A percentile compares a stretch with the other conserved stretches of the same genome.
These are phyloP conservation scores for Crotalaria pallida DNA, from an alignment of 306 rosid genomes.

Conservation along the genomic window DNA sequence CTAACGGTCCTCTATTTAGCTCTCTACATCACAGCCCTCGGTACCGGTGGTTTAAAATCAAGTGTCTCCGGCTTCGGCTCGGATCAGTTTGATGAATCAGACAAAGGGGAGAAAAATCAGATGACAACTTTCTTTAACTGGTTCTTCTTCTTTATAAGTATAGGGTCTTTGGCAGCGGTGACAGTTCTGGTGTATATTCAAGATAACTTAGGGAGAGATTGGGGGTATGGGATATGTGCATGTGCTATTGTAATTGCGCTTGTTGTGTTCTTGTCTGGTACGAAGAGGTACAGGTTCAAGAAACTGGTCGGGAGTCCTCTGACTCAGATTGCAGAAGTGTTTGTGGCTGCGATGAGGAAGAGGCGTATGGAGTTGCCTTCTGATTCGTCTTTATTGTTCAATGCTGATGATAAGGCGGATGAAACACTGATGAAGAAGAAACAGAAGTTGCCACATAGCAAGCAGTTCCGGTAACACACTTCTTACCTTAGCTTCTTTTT, in stretches of 20 bases:
- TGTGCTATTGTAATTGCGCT: slow-evolving; percentile 50
- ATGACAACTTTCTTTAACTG: slow-evolving; percentile 77
- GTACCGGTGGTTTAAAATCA: slow-evolving; percentile 83
- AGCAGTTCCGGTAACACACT: slow-evolving; percentile 54
- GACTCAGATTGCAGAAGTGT: slow-evolving; percentile 67
- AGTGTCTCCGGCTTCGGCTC: slow-evolving; percentile 88
- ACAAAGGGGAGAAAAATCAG: slow-evolving; percentile 41
- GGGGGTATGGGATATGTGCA: slow-evolving; percentile 88
- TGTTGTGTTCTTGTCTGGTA: slow-evolving; percentile 51
- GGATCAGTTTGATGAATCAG: slow-evolving; percentile 68
- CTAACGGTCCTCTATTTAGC: slow-evolving; percentile 53
- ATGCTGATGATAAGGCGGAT: slow-evolving; percentile 33
- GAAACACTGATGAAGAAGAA: slow-evolving; percentile 42
- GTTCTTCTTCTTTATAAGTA: slow-evolving; percentile 87
- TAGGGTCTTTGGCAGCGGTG: slow-evolving; percentile 76
- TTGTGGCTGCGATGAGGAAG: slow-evolving; percentile 65
- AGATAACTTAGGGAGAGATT: slow-evolving; percentile 62
- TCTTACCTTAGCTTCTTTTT: neutral
- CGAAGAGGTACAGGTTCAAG: slow-evolving; percentile 68
- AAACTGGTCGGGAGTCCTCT: slow-evolving; percentile 75
- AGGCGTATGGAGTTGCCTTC: slow-evolving; percentile 53
- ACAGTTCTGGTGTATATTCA: slow-evolving; percentile 76
- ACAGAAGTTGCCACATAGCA: slow-evolving; percentile 57
- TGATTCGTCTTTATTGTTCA: slow-evolving; percentile 44
- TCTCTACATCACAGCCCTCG: slow-evolving; percentile 65